Percentiles rank a stretch among this genome's conserved stretches.
These are phyloP conservation scores for Fusarium bactridioides DNA, from an alignment of 2,329 filamentous ascomycete species.

Conservation along the genomic window DNA sequence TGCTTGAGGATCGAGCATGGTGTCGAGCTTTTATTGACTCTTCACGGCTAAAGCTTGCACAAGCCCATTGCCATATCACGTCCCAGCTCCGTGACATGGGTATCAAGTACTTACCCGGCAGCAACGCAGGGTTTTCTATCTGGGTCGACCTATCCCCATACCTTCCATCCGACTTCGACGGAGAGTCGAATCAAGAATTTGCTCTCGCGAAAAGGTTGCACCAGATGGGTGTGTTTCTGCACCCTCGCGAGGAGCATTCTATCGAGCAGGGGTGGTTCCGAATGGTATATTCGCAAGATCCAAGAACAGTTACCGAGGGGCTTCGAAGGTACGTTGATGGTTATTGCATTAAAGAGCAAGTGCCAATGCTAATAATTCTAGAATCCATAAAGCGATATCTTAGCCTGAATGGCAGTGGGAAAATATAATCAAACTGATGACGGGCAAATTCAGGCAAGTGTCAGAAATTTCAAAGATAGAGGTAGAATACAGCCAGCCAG, in stretches of 20 bases:
- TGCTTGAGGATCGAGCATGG: constrained; percentile 57
- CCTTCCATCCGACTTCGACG: constrained; percentile 43
- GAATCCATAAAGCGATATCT: constrained; percentile 23
- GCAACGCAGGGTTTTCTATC: constrained; percentile 67
- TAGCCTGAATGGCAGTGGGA: neutral
- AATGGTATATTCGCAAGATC: constrained; percentile 58
- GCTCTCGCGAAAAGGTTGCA: constrained; percentile 53
- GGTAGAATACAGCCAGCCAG: neutral
- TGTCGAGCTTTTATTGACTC: constrained; percentile 53
- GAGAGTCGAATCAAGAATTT: constrained; percentile 51
- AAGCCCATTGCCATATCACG: constrained; percentile 51
- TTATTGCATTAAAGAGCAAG: neutral
- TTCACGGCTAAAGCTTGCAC: constrained; percentile 50
- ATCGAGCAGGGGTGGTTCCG: constrained; percentile 61
- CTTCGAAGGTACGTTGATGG: constrained; percentile 43
- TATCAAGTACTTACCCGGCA: constrained; percentile 53
- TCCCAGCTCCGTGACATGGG: constrained; percentile 49
- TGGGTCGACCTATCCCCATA: constrained; percentile 60
- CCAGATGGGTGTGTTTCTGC: constrained; percentile 59
- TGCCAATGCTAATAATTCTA: constrained; percentile 8
- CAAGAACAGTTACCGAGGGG: constrained; percentile 47
- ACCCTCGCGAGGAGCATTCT: constrained; percentile 56
- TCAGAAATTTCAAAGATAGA: constrained; percentile 13
- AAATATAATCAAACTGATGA: neutral
- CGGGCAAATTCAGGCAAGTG: neutral